Evolutionary conservation across 164 flowering plant genomes (phyloP).

Genomic region (Kingdonia uniflora): DNA sequence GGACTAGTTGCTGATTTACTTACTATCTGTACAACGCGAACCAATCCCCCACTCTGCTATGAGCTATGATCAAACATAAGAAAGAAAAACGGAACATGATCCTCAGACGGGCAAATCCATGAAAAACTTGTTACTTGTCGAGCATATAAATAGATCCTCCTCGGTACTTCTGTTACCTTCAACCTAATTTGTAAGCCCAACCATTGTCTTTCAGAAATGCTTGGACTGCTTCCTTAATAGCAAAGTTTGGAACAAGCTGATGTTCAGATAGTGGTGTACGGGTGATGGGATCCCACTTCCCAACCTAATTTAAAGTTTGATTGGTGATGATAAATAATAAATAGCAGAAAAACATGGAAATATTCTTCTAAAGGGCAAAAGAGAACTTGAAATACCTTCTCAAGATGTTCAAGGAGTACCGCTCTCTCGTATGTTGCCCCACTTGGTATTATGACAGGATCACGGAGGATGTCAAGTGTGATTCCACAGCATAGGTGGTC

Average conservation of each 20-base stretch:
- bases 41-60: no score
- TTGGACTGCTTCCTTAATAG: conserved; percentile 82
- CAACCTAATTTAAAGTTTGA: conserved; percentile 41
- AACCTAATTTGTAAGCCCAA: no score
- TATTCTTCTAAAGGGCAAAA: neutral
- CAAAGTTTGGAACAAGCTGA: conserved; percentile 70
- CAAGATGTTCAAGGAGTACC: conserved; percentile 69
- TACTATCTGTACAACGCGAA: no score
- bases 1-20: no score
- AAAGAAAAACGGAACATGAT: no score
- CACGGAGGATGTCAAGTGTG: conserved; percentile 78
- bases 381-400: conserved; percentile 37
- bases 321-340: neutral
- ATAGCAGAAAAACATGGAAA: neutral
- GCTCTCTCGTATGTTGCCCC: conserved; percentile 88
- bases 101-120: no score
- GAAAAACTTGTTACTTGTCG: no score
- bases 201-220: conserved; percentile 32
- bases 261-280: conserved; percentile 51
- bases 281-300: conserved; percentile 79
- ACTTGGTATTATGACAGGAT: conserved; percentile 92
- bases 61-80: no score
- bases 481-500: conserved; percentile 87
- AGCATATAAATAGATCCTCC: no score
- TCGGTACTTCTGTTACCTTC: no score